Conservation (phyloP, 2,329 filamentous ascomycete species). For the Elsinoe arachidis region DNA sequence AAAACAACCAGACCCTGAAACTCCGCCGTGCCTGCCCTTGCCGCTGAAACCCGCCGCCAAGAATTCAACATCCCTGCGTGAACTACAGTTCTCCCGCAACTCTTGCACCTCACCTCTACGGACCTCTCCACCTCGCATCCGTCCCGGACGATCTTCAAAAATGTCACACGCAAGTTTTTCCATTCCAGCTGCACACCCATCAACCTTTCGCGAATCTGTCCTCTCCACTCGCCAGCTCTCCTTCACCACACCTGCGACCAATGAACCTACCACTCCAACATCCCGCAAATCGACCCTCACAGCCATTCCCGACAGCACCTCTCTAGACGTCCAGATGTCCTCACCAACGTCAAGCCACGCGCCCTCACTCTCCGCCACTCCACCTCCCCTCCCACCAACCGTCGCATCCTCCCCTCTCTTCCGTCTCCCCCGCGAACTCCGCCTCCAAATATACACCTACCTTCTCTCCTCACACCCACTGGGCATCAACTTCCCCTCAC, state of each 20-base stretch:
- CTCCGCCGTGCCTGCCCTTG: neutral
- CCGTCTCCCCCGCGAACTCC: slow-evolving; percentile 29
- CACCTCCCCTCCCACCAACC: slow-evolving; percentile 20
- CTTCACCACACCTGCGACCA: slow-evolving; percentile 17
- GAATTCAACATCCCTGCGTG: slow-evolving; percentile 4
- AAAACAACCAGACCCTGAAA: neutral
- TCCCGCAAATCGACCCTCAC: slow-evolving; percentile 21
- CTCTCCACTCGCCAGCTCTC: slow-evolving; percentile 29
- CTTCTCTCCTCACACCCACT: slow-evolving; percentile 23
- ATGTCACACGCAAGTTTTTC: neutral
- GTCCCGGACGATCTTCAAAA: neutral
- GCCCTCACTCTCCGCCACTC: neutral
- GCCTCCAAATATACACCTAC: slow-evolving; percentile 27
- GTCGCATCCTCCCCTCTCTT: slow-evolving; percentile 27
- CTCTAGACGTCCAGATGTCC: slow-evolving; percentile 10
- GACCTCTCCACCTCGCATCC: neutral
- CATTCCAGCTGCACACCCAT: neutral
- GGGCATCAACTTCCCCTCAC: slow-evolving; percentile 25
- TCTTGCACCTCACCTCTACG: neutral
- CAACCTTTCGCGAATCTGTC: slow-evolving; percentile 23
- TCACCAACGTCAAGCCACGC: slow-evolving; percentile 1
- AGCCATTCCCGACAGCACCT: slow-evolving; percentile 12
- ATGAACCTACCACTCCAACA: slow-evolving; percentile 15
- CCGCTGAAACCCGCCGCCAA: neutral
- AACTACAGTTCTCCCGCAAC: slow-evolving; percentile 1